Evolutionary conservation across 352 stramenopile genomes (phyloP).

Genomic region (Globisporangium spiculum): DNA sequence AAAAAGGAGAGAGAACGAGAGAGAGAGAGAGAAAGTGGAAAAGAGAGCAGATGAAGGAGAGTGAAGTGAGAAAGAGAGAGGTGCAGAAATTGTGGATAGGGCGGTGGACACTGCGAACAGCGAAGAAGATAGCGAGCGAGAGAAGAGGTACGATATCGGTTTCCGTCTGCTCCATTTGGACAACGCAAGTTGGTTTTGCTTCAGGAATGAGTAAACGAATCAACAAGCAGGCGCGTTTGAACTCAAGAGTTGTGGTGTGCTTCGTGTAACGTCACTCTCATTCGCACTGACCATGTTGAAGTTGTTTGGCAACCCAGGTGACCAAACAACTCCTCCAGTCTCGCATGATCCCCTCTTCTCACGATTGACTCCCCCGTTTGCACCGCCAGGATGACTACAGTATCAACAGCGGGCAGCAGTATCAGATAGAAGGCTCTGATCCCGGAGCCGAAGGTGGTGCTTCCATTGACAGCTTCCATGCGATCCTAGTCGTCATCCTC

Average conservation of each 20-base stretch:
- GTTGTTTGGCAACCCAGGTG: background rate
- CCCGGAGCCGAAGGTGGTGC: background rate
- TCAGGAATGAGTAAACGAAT: background rate
- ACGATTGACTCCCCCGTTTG: background rate
- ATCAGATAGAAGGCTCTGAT: background rate
- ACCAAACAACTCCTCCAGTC: background rate
- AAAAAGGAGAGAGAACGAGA: background rate
- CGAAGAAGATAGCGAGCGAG: background rate
- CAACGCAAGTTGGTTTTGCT: background rate
- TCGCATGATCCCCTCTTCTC: no score
- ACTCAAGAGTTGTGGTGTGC: background rate
- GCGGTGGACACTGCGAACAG: background rate
- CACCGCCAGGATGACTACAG: background rate
- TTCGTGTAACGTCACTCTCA: background rate
- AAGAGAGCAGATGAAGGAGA: background rate
- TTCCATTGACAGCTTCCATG: background rate
- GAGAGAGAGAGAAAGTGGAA: background rate
- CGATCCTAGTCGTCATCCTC: background rate
- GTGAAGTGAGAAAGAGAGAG: background rate
- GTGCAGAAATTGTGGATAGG: background rate
- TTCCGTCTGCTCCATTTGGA: background rate
- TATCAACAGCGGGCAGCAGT: background rate
- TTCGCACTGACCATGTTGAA: background rate
- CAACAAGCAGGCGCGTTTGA: background rate
- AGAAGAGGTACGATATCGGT: background rate